phyloP scores from a whole-genome alignment of 495 filamentous ascomycete species.

The Physcia stellaris region DNA sequence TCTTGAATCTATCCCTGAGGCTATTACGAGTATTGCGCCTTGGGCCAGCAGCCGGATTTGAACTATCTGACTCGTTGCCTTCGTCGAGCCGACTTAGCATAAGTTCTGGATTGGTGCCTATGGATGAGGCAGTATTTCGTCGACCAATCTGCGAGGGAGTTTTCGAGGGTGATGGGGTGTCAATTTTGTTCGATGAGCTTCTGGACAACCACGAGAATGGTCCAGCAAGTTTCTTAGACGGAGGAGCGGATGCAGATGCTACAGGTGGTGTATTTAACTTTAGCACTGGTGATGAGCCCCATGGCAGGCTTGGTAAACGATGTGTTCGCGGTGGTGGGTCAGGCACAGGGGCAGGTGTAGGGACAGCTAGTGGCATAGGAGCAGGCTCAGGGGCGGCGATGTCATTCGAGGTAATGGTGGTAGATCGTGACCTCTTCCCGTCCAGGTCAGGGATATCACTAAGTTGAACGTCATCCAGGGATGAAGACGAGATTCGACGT shows the following conservation, averaged over 20 bases:
- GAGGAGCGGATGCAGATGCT: conserved; percentile 25
- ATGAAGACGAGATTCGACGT: conserved; percentile 48
- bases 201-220: conserved; percentile 83
- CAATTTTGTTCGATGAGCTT: conserved; percentile 47
- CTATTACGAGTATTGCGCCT: conserved; percentile 47
- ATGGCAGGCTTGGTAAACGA: conserved; percentile 37
- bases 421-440: conserved; percentile 13
- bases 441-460: conserved; percentile 38
- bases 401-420: conserved; percentile 14
- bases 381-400: too few relatives aligned
- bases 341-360: conserved; percentile 37
- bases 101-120: conserved; percentile 61
- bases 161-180: conserved; percentile 35
- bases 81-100: conserved; percentile 59
- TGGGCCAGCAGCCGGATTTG: conserved; percentile 23
- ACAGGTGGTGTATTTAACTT: conserved; percentile 29
- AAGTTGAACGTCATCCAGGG: conserved; percentile 58
- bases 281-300: conserved; percentile 31
- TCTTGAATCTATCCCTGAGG: conserved; percentile 75
- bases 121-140: conserved; percentile 60
- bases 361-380: conserved; percentile 27
- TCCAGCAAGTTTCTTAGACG: conserved; percentile 54
- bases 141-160: conserved; percentile 27
- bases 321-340: conserved; percentile 36
- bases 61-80: conserved; percentile 39